These are phyloP conservation scores for Phialocephala sp. DNA, from an alignment of 2,329 filamentous ascomycete genomes.

Conservation along the genomic window DNA sequence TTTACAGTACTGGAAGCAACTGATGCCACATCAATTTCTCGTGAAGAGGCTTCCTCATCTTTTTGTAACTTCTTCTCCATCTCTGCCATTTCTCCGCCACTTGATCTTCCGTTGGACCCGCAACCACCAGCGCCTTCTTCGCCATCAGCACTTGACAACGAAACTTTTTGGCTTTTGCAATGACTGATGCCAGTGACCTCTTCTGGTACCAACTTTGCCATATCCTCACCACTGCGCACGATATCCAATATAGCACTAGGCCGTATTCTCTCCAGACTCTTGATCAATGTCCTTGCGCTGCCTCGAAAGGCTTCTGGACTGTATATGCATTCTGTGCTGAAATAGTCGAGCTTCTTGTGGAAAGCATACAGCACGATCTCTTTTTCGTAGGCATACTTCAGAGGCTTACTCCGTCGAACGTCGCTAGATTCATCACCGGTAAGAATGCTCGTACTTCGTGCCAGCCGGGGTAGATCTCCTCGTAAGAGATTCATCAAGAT, in stretches of 20 bases:
- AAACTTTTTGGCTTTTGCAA: slow-evolving; percentile 52
- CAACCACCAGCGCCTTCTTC: slow-evolving; percentile 71
- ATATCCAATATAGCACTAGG: slow-evolving; percentile 96
- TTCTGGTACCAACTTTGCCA: slow-evolving; percentile 83
- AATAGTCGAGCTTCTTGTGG: slow-evolving; percentile 96
- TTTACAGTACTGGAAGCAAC: slow-evolving; percentile 27
- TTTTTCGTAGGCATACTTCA: slow-evolving; percentile 99
- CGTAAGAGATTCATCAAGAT: slow-evolving; percentile 96
- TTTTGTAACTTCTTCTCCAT: slow-evolving; percentile 77
- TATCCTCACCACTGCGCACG: slow-evolving; percentile 92
- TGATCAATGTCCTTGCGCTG: slow-evolving; percentile 89
- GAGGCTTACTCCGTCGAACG: slow-evolving; percentile 92
- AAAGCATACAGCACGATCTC: slow-evolving; percentile 98
- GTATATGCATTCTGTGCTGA: slow-evolving; percentile 98
- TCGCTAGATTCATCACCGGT: slow-evolving; percentile 80
- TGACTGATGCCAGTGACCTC: slow-evolving; percentile 54
- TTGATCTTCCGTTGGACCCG: slow-evolving; percentile 71
- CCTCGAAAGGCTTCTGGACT: slow-evolving; percentile 96
- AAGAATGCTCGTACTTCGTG: slow-evolving; percentile 88
- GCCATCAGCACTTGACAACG: slow-evolving; percentile 41
- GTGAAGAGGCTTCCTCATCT: slow-evolving; percentile 63
- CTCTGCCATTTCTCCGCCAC: slow-evolving; percentile 78
- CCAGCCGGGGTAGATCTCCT: slow-evolving; percentile 85
- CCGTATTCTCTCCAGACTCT: slow-evolving; percentile 90
- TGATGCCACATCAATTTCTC: slow-evolving; percentile 70